Conservation (phyloP, 345 rosid genomes). For the Hibiscus tridactylites region DNA sequence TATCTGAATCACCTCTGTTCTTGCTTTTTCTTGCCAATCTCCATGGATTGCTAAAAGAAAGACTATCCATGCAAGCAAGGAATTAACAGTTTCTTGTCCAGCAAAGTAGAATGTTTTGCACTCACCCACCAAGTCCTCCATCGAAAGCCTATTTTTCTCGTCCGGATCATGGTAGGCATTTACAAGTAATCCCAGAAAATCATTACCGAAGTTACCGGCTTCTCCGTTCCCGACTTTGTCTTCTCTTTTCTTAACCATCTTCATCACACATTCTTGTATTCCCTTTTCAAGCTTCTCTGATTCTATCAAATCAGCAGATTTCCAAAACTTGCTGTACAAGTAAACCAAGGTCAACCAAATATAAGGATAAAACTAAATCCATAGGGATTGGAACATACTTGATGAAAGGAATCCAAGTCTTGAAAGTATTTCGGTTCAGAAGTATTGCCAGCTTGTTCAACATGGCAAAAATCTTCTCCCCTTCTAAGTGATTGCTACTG, state of each 20-base stretch:
- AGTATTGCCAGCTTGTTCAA: slow-evolving; percentile 14
- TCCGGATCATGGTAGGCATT: slow-evolving; percentile 19
- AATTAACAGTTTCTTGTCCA: slow-evolving; percentile 28
- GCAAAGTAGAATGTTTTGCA: slow-evolving; percentile 36
- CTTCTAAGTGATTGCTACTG: slow-evolving; percentile 39
- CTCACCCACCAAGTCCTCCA: slow-evolving; percentile 30
- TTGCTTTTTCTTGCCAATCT: slow-evolving; percentile 42
- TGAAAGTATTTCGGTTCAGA: background rate
- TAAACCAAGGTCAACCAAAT: background rate
- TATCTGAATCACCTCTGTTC: slow-evolving; percentile 16
- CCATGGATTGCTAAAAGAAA: slow-evolving; percentile 30
- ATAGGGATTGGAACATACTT: background rate
- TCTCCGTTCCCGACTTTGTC: slow-evolving; percentile 3
- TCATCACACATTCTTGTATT: slow-evolving; percentile 10
- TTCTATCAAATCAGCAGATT: slow-evolving; percentile 7
- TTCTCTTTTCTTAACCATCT: slow-evolving; percentile 25
- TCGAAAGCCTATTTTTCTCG: slow-evolving; percentile 15
- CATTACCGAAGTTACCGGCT: slow-evolving; percentile 11
- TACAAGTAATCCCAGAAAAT: slow-evolving; percentile 25
- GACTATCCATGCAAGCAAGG: slow-evolving; percentile 30
- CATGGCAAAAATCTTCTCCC: slow-evolving; percentile 32
- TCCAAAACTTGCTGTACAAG: background rate
- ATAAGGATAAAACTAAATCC: background rate
- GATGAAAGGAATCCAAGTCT: background rate
- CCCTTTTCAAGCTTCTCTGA: slow-evolving; percentile 9